phyloP scores from a whole-genome alignment of 1,139 yeast genomes.

The Candida glucosophila region DNA sequence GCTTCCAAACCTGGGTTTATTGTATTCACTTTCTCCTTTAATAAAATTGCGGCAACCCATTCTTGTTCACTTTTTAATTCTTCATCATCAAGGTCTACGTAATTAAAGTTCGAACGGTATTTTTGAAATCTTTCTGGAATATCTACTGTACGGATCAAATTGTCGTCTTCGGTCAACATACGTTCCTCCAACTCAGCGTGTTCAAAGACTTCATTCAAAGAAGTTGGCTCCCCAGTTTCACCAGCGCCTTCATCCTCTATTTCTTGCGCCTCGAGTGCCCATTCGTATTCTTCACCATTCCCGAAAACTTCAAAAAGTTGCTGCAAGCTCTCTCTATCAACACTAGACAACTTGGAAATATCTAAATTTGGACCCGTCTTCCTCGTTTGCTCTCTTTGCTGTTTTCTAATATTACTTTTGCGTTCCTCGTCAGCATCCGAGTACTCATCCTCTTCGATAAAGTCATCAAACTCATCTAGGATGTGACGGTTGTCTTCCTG shows the following conservation, averaged over 20 bases:
- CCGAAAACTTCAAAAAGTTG: conserved; percentile 95
- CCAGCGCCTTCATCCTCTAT: conserved; percentile 53
- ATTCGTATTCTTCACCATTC: conserved; percentile 93
- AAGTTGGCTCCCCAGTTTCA: conserved; percentile 47
- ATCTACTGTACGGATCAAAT: conserved; percentile 77
- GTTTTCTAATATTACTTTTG: conserved; percentile 19
- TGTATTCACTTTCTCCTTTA: conserved; percentile 39
- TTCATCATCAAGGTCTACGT: conserved; percentile 57
- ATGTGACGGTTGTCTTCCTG: conserved; percentile 32
- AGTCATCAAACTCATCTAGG: conserved; percentile 87
- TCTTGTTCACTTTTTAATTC: conserved; percentile 66
- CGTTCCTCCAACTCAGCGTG: conserved; percentile 87
- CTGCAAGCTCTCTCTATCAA: conserved; percentile 87
- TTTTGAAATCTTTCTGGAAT: conserved; percentile 89
- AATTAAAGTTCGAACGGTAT: conserved; percentile 53
- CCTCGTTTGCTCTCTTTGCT: conserved; percentile 34
- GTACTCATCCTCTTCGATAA: conserved; percentile 93
- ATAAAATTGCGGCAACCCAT: conserved; percentile 64
- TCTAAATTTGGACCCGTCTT: conserved; percentile 34
- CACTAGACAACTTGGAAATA: conserved; percentile 60
- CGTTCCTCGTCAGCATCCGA: conserved; percentile 75
- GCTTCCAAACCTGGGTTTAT: conserved; percentile 34
- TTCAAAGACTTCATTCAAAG: conserved; percentile 86
- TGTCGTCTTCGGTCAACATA: conserved; percentile 88
- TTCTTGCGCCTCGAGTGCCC: conserved; percentile 93